Evolutionary conservation across 345 rosid species (phyloP), one percentile per base, ranked within the genome.

Genomic region (Salix udensis): DNA sequence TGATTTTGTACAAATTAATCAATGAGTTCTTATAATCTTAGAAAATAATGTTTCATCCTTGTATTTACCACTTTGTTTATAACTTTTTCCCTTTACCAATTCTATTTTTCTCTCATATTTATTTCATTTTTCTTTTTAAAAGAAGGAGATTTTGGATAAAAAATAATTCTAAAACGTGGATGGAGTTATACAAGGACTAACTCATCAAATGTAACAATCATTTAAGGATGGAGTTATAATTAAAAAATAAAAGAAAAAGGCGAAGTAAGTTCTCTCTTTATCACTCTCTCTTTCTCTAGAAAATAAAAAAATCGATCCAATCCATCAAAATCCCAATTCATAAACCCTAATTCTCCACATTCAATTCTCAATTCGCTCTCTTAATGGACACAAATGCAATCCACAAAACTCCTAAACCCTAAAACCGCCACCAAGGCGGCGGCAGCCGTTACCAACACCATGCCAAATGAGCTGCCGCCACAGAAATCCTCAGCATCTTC

Each of bases 401-500:
- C 64, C 28, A 0, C 64, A 58, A 58, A 58, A 58, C 64, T 67
- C 16, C 53, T 36, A 23, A 68, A 39, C 18, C 31, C 52, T 42
- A 86, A 85, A 30, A 67, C 39, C 67, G 37, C 73, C 75, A 15
- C 73, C 39, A 68, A 39, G 53, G 71, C 71, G 2, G 46, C 61
- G 67, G 64, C 26, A 58, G 64, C 64, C 61, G 53, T 78, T 37
- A 70, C 74, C 78, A 67, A 52, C 79, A 74, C 78, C 31, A 73
- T 88, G 87, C 84, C 96, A 73, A 87, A 80, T 74, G 97, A 91
- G 76, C 79, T 82, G 75, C 82, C 80, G 72, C 91, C 84, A 82
- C 93, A 85, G 86, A 87, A 88, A 91, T 82, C 89, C 30, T 75
- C 89, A 30, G 76, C 89, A 65, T 88, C 89, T 24, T 75, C 90